Percentiles rank a stretch among this genome's conserved stretches.
These are phyloP conservation scores for Peterozyma toletana DNA, from an alignment of 805 yeast genomes.

Conservation along the genomic window DNA sequence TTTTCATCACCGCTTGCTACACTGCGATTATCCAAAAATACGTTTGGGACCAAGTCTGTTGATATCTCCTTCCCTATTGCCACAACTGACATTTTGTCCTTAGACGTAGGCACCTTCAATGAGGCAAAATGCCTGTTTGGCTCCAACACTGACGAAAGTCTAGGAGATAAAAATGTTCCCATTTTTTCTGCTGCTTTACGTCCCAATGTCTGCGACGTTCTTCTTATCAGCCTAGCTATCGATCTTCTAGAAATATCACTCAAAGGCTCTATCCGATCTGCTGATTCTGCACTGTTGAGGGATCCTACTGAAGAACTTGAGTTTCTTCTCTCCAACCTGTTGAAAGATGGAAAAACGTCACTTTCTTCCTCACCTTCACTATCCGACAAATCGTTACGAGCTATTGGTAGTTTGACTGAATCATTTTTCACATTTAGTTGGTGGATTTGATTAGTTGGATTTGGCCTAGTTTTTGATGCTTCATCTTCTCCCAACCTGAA, in stretches of 20 bases:
- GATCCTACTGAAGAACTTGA: conserved; percentile 18
- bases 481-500: conserved; percentile 61
- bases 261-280: conserved; percentile 45
- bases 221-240: conserved; percentile 66
- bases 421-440: conserved; percentile 9
- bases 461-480: conserved; percentile 22
- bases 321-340: conserved; percentile 1
- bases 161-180: conserved; percentile 83
- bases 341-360: conserved; percentile 3
- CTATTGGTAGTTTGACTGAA: not conserved
- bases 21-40: conserved; percentile 11
- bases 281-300: conserved; percentile 16
- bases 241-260: conserved; percentile 66
- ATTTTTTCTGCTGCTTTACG: conserved; percentile 79
- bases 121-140: conserved; percentile 94
- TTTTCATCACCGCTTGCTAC: conserved; percentile 15
- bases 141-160: conserved; percentile 80
- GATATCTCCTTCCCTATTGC: conserved; percentile 33
- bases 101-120: conserved; percentile 34
- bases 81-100: conserved; percentile 38
- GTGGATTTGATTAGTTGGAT: conserved; percentile 14
- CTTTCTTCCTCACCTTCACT: conserved; percentile 15
- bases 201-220: conserved; percentile 73
- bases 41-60: conserved; percentile 16
- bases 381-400: conserved; percentile 5